Evolutionary conservation across 805 yeast species (phyloP), one percentile per base, ranked within the genome.

Genomic region (Debaryomyces tyrocola): DNA sequence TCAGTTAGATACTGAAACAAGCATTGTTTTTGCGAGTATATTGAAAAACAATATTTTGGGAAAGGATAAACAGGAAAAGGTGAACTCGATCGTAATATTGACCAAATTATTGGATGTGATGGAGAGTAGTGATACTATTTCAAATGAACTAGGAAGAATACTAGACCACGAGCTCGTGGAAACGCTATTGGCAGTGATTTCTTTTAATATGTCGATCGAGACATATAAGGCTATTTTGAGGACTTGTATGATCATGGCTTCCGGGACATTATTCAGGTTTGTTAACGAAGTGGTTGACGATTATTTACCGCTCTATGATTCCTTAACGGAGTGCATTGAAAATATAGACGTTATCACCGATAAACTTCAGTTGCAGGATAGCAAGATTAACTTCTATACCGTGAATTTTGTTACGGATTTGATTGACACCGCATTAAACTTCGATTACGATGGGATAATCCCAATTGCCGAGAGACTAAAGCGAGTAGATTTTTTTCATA

Each of bases 21-120:
- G 74, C 11, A 49, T 70, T 36, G 50, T 46, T 37, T 73, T 69
- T 53, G 69, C 73, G 34, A 44, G 56, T 21, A 66, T 67, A 20
- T 63, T 81, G 36, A 70, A 69, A 47, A 40, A 60, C 10, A 73
- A 75, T 38, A 74, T 79, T 28, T 54, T 74, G 46, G 78, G 78
- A 11, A 65, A 66, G 41, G 78, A 74, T 48, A 75, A 75, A 45
- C 73, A 75, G 41, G 84, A 79, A 47, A 72, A 74, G 50, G 73
- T 77, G 40, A 80, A 78, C 58, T 70, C 80, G 2, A 75, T 82
- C 8, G 76, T 77, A 1, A 80, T 81, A 4, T 61, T 83, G 27
- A 78, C 84, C 28, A 79, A 74, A 51, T 64, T 79, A 21, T 60
- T 81, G 37, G 83, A 79, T 37, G 69, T 69, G 43, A 55, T 70